These are phyloP conservation scores for Heterobasidion parviporum DNA, from an alignment of 1,284 basidiomycete genomes.

Conservation along the genomic window DNA sequence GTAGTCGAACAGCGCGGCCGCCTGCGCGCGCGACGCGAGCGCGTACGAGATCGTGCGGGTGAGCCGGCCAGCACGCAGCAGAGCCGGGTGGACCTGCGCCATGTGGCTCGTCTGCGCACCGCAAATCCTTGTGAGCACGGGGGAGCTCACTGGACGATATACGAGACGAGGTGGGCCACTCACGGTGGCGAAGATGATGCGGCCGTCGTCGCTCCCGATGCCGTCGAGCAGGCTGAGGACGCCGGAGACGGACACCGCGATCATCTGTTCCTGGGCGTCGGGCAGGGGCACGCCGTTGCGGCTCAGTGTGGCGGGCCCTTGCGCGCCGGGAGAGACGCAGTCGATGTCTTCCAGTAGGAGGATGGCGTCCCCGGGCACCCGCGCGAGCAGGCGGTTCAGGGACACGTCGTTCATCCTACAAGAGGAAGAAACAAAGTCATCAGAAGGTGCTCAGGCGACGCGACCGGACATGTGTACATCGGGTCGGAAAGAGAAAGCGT, in stretches of 20 bases:
- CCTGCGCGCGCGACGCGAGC: neutral
- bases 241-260: neutral
- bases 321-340: neutral
- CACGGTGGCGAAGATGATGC: conserved; percentile 1
- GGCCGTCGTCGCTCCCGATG: conserved; percentile 1
- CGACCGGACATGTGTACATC: neutral
- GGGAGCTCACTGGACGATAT: neutral
- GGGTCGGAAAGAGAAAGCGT: neutral
- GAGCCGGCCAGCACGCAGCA: neutral
- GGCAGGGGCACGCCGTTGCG: neutral
- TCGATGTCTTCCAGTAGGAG: conserved; percentile 2
- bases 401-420: conserved; percentile 1
- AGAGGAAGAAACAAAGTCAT: neutral
- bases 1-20: neutral
- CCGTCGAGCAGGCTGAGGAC: conserved; percentile 1
- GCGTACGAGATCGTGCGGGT: neutral
- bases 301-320: neutral
- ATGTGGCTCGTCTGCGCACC: neutral
- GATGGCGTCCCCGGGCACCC: neutral
- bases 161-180: neutral
- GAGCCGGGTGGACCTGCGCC: neutral
- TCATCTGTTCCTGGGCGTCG: neutral
- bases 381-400: neutral
- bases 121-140: too few relatives aligned
- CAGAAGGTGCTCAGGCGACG: neutral